A percentile compares a stretch with the other conserved stretches of the same genome.
Evolutionary conservation across 2,329 filamentous ascomycete genomes (phyloP).

Genomic region (Berkeleyomyces basicola): DNA sequence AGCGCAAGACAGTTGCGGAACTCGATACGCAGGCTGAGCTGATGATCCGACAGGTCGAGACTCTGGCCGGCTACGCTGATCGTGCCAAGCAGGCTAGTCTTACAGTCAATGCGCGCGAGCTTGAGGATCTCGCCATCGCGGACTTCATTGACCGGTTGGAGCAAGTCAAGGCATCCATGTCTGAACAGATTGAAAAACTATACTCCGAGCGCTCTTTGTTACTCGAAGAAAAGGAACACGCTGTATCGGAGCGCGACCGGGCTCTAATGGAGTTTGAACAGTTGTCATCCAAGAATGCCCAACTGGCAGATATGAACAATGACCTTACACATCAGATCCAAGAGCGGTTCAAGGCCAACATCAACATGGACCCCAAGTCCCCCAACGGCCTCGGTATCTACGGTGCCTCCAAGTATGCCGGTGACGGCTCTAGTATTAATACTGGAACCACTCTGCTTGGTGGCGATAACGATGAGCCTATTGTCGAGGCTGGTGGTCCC

Average conservation of each 20-base stretch:
- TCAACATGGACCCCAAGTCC: constrained; percentile 28
- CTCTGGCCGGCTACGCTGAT: constrained; percentile 76
- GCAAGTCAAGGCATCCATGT: constrained; percentile 42
- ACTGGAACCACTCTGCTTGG: constrained; percentile 38
- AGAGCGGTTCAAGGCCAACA: constrained; percentile 74
- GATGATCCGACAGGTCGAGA: constrained; percentile 80
- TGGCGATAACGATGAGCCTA: constrained; percentile 48
- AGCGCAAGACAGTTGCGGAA: constrained; percentile 87
- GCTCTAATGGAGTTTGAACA: constrained; percentile 92
- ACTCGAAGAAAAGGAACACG: constrained; percentile 66
- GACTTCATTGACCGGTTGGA: constrained; percentile 67
- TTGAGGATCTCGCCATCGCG: constrained; percentile 83
- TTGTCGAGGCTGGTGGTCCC: constrained; percentile 58
- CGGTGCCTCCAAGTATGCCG: constrained; percentile 30
- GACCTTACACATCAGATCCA: constrained; percentile 90
- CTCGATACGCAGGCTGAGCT: constrained; percentile 91
- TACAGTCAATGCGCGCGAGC: constrained; percentile 60
- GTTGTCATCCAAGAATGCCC: constrained; percentile 81
- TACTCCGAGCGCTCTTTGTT: constrained; percentile 62
- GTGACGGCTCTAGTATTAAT: constrained; percentile 35
- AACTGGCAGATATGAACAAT: constrained; percentile 89
- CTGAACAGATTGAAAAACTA: constrained; percentile 40
- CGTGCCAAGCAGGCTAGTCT: constrained; percentile 69
- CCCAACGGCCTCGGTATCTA: constrained; percentile 43
- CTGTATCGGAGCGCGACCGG: constrained; percentile 76